A percentile compares a stretch with the other conserved stretches of the same genome.
phyloP scores from a whole-genome alignment of 192 early-diverging fungal species.

The Coemansia sp. region DNA sequence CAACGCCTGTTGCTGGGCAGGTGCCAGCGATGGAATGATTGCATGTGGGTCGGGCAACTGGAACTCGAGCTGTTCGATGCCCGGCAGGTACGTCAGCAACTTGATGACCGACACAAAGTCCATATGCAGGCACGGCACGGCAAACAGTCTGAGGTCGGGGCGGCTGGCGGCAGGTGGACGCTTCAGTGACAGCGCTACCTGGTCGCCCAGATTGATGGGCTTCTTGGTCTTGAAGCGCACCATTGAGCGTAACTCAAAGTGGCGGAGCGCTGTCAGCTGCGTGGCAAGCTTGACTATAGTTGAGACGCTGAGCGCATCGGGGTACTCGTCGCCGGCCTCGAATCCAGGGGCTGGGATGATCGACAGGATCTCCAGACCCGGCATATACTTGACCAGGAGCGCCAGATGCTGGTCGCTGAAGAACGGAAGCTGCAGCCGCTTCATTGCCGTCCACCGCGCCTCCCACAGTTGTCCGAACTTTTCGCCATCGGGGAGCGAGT shows the following conservation, averaged over 20 bases:
- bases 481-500: conserved; percentile 49
- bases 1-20: neutral
- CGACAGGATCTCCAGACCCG: conserved; percentile 49
- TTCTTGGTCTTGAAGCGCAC: conserved; percentile 38
- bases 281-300: conserved; percentile 41
- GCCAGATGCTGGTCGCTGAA: conserved; percentile 51
- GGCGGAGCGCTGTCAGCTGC: conserved; percentile 40
- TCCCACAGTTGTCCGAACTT: conserved; percentile 56
- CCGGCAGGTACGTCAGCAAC: conserved; percentile 38
- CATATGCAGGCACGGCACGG: conserved; percentile 42
- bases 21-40: conserved; percentile 4
- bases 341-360: conserved; percentile 41
- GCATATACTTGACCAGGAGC: conserved; percentile 51
- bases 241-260: conserved; percentile 48
- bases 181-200: conserved; percentile 27
- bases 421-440: conserved; percentile 51
- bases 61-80: conserved; percentile 52
- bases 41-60: conserved; percentile 44
- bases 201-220: conserved; percentile 42
- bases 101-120: conserved; percentile 41
- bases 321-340: conserved; percentile 52
- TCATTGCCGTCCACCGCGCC: conserved; percentile 35
- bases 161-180: conserved; percentile 26
- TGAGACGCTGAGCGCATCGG: conserved; percentile 24
- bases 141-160: conserved; percentile 45